Base-by-base conservation (phyloP, 108 stramenopile species). In the Asterionellopsis glacialis region DNA sequence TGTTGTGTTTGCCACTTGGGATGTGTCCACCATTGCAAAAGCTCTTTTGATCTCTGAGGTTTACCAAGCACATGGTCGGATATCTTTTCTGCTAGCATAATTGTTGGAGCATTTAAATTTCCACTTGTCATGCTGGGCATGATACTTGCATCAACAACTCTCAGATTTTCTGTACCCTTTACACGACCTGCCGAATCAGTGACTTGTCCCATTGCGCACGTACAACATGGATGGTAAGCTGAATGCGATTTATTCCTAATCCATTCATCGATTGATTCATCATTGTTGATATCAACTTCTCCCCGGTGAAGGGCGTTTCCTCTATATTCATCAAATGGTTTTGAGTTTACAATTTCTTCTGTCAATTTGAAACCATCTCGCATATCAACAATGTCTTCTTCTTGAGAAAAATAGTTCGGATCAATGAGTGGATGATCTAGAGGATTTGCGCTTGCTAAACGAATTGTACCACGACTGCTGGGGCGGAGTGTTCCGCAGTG, bases 141-240 rank as follows among this genome's bases (percentile, higher is more conserved):
- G 9, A 75, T 52, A 12, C 67, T 69, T 5, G 71, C 62, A 57
- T 80, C 78, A 0, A 28, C 50, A n/a, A 80, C 69, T 13, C 79
- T 74, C 1, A 80, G 63, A 39, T 68, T 63, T 21, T 71, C 49
- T 26, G 73, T 59, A 45, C 75, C 79, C 49, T 55, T 50, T 15
- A 80, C 74, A 12, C 51, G 39, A 16, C 76, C 79, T 7, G 76
- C 79, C 33, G 64, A 41, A 22, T 57, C 64, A 11, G 54, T 59
- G n/a, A 52, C 59, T n/a, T 24, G 26, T 12, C 80, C 75, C 67
- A 82, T 77, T 38, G 64, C 69, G 52, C 80, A 82, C n/a, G 76
- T 82, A 18, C 74, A 64, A 0, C 52, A 57, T 3, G 68, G 63
- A 27, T 70, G 73, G 51, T 77, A 75, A 9, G 76, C 64, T 11